Evolutionary conservation across 2,329 filamentous ascomycete species (phyloP), one percentile per base, ranked within the genome.

Genomic region (Xylariaceae sp.): DNA sequence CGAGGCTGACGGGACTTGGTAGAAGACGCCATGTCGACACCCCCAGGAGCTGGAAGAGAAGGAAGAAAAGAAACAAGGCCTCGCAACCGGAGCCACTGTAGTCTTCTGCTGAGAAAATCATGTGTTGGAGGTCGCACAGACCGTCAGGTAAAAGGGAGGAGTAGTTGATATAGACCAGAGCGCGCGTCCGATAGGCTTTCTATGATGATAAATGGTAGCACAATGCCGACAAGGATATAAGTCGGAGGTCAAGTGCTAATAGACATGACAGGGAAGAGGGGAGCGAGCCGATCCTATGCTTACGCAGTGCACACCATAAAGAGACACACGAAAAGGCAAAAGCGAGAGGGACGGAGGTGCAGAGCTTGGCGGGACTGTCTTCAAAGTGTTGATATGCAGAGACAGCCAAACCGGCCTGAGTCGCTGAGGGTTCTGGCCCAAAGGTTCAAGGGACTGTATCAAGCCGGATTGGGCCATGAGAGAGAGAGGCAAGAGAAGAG

Each of bases 1-100:
- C 63, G 61, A 30, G 61, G 60, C 42, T 63, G 58, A 21, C 59
- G 57, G 39, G 55, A 44, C 38, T 62, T 63, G 19, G 44, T 42
- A 16, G 49, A 38, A 31, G 50, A 47, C 23, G 40, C 41, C 44
- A 44, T 46, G 19, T 16, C 22, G 22, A n/a, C n/a, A n/a, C n/a
- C n/a, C n/a, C n/a, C n/a, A n/a, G n/a, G n/a, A n/a, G n/a, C n/a
- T n/a, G n/a, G n/a, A n/a, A n/a, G n/a, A n/a, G n/a, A n/a, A n/a
- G n/a, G n/a, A n/a, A n/a, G n/a, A n/a, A n/a, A n/a, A n/a, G n/a
- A n/a, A n/a, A n/a, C n/a, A n/a, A n/a, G n/a, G n/a, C n/a, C n/a
- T n/a, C n/a, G n/a, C n/a, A n/a, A n/a, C n/a, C n/a, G n/a, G n/a
- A n/a, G n/a, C n/a, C n/a, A n/a, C n/a, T n/a, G n/a, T n/a, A n/a